These are phyloP conservation scores for Entonaema liquescens DNA, from an alignment of 495 filamentous ascomycete species.

Conservation along the genomic window DNA sequence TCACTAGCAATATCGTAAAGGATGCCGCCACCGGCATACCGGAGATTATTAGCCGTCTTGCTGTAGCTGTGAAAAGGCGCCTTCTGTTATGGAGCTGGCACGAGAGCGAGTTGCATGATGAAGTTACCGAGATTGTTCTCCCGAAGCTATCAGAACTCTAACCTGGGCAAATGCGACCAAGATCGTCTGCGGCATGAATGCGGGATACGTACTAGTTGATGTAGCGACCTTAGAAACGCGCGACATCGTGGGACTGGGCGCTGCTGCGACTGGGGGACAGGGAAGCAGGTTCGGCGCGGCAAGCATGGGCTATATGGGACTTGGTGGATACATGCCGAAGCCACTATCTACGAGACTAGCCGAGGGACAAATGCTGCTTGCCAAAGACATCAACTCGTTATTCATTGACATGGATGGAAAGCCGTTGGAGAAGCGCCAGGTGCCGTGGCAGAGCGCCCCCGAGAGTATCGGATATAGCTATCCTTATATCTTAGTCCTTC, in stretches of 20 bases:
- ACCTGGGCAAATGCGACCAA: slow-evolving; percentile 89
- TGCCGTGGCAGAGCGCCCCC: slow-evolving; percentile 89
- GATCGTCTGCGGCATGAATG: slow-evolving; percentile 85
- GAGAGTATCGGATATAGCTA: slow-evolving; percentile 95
- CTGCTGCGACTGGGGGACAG: slow-evolving; percentile 70
- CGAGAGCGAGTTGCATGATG: slow-evolving; percentile 82
- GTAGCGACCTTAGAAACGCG: slow-evolving; percentile 72
- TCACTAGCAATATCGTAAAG: slow-evolving; percentile 93
- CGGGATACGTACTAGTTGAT: slow-evolving; percentile 89
- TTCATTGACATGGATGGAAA: slow-evolving; percentile 88
- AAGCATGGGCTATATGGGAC: slow-evolving; percentile 92
- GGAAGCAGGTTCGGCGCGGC: slow-evolving; percentile 68
- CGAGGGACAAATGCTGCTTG: slow-evolving; percentile 84
- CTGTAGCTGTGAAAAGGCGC: slow-evolving; percentile 90
- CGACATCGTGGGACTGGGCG: slow-evolving; percentile 82
- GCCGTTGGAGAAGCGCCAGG: slow-evolving; percentile 81
- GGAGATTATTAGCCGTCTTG: slow-evolving; percentile 87
- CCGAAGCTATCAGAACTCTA: slow-evolving; percentile 80
- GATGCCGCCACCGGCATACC: slow-evolving; percentile 86
- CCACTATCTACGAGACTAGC: slow-evolving; percentile 83
- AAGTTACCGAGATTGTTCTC: slow-evolving; percentile 79
- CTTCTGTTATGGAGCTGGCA: slow-evolving; percentile 94
- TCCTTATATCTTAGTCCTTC: slow-evolving; percentile 90
- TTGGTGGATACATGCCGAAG: slow-evolving; percentile 88
- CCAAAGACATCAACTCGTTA: slow-evolving; percentile 94